A percentile compares a stretch with the other conserved stretches of the same genome.
Conservation (phyloP, 2,329 filamentous ascomycete genomes). For the Pseudogymnoascus sp. region DNA sequence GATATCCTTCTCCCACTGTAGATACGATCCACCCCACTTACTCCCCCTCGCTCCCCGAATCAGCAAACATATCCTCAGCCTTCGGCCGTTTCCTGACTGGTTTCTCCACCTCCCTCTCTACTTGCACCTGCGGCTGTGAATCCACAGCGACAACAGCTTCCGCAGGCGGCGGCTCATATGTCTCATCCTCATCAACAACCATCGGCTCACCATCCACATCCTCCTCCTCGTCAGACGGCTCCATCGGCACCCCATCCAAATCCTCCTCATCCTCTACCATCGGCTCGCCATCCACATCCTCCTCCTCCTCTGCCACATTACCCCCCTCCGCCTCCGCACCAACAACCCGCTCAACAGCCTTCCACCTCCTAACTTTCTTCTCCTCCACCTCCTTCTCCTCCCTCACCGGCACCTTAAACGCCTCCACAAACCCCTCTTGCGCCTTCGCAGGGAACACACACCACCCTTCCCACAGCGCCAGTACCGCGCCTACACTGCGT, state of each 20-base stretch:
- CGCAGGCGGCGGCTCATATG: conserved; percentile 23
- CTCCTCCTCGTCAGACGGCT: conserved; percentile 35
- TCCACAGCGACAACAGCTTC: conserved; percentile 12
- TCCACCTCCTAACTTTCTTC: conserved; percentile 35
- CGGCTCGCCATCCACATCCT: conserved; percentile 37
- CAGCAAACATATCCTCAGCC: conserved; percentile 83
- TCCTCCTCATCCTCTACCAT: conserved; percentile 28
- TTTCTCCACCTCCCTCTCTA: not conserved
- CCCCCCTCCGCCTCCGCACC: conserved; percentile 25
- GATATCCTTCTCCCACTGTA: not conserved
- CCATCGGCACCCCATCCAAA: conserved; percentile 39
- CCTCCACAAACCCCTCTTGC: conserved; percentile 62
- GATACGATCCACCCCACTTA: not conserved
- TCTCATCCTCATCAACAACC: conserved; percentile 40
- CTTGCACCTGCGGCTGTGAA: not conserved
- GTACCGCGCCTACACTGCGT: conserved; percentile 47
- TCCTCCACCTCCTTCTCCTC: conserved; percentile 37
- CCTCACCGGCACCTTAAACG: conserved; percentile 41
- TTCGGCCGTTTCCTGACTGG: conserved; percentile 56
- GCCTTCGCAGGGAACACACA: conserved; percentile 67
- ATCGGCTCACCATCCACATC: conserved; percentile 36
- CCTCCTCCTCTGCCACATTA: conserved; percentile 34
- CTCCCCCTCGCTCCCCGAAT: conserved; percentile 49
- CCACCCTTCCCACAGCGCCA: conserved; percentile 59
- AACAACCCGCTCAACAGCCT: conserved; percentile 28